A percentile compares a stretch with the other conserved stretches of the same genome.
Conservation (phyloP, 805 yeast genomes). For the Wickerhamiella australiensis region DNA sequence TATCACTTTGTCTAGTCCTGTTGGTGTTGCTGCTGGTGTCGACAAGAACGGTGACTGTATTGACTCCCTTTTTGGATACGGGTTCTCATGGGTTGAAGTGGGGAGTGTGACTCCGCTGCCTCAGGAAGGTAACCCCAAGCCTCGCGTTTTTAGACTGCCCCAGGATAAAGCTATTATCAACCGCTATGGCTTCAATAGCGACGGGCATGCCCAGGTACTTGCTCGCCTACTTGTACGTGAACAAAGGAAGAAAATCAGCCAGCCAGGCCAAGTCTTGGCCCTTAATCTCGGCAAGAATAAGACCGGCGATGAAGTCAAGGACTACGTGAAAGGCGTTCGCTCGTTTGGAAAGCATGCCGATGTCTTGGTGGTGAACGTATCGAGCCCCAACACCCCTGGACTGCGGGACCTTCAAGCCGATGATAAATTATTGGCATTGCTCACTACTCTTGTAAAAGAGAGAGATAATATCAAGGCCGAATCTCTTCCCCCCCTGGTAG, state of each 20-base stretch:
- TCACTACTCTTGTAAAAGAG: slow-evolving; percentile 55
- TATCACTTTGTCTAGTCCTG: slow-evolving; percentile 49
- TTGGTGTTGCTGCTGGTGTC: slow-evolving; percentile 92
- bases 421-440: slow-evolving; percentile 52
- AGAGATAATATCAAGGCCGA: slow-evolving; percentile 42
- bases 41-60: slow-evolving; percentile 90
- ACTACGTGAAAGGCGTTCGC: slow-evolving; percentile 74
- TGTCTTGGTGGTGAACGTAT: slow-evolving; percentile 78
- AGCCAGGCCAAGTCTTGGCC: slow-evolving; percentile 45
- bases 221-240: slow-evolving; percentile 57
- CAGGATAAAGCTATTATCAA: slow-evolving; percentile 85
- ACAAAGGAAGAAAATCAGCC: slow-evolving; percentile 25
- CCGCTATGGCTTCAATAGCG: slow-evolving; percentile 88
- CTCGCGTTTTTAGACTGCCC: slow-evolving; percentile 77
- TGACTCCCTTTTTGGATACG: slow-evolving; percentile 62
- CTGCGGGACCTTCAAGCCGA: slow-evolving; percentile 76
- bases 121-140: slow-evolving; percentile 90
- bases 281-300: slow-evolving; percentile 89
- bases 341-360: slow-evolving; percentile 77
- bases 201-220: slow-evolving; percentile 68
- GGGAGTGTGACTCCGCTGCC: slow-evolving; percentile 90
- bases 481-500: slow-evolving; percentile 65
- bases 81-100: slow-evolving; percentile 82
- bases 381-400: slow-evolving; percentile 95
- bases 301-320: slow-evolving; percentile 77